phyloP scores from a whole-genome alignment of 345 rosid species.

The Salix purpurea region DNA sequence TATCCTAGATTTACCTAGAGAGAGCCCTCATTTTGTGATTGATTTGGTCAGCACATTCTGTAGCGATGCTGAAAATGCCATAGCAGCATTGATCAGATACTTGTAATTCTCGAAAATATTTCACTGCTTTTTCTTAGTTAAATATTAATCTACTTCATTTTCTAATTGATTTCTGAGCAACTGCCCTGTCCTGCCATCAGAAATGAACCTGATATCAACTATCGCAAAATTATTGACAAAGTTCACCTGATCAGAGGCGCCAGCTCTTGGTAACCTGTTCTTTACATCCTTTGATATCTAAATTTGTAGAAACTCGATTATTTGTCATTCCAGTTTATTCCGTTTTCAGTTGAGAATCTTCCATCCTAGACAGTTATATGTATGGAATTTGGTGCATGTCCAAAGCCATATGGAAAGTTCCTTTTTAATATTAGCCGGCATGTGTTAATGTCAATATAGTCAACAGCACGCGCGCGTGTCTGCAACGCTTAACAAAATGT shows the following conservation, averaged over 20 bases:
- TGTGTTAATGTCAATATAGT: background rate
- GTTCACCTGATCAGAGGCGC: constrained; percentile 21
- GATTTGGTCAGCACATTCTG: constrained; percentile 16
- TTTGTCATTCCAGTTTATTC: background rate
- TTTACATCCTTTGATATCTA: background rate
- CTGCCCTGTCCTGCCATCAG: constrained; percentile 14
- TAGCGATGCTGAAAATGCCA: constrained; percentile 15
- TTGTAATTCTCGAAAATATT: constrained; percentile 6
- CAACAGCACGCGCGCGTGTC: background rate
- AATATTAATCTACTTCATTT: background rate
- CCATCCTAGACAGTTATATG: background rate
- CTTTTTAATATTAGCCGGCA: background rate
- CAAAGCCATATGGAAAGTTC: background rate
- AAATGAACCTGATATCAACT: constrained; percentile 18
- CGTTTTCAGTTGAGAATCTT: background rate
- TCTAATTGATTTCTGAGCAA: background rate
- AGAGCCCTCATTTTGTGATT: constrained; percentile 11
- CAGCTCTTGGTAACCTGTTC: constrained; percentile 3
- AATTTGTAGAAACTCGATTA: background rate
- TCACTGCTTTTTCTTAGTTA: background rate
- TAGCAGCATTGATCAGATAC: constrained; percentile 1
- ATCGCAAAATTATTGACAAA: background rate
- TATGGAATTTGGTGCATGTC: background rate
- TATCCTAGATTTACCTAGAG: background rate
- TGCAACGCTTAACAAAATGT: background rate